Percentiles rank a stretch among this genome's conserved stretches.
These are phyloP conservation scores for Colletotrichum sidae DNA, from an alignment of 2,329 filamentous ascomycete species.

Conservation along the genomic window DNA sequence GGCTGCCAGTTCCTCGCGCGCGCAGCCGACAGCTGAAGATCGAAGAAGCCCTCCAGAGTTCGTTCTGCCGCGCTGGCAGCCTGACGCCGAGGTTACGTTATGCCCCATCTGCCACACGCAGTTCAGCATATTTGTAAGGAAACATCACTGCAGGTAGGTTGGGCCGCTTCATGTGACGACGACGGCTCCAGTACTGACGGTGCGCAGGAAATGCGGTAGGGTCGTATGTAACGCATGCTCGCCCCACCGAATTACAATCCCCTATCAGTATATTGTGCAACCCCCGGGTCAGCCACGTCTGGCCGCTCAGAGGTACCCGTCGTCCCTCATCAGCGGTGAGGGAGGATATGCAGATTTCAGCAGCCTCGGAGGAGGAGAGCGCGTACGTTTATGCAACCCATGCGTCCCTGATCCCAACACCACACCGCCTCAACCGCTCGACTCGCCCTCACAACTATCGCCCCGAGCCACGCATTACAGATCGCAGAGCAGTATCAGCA, in stretches of 20 bases:
- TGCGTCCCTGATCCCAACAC: constrained; percentile 73
- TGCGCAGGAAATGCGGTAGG: constrained; percentile 82
- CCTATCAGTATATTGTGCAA: constrained; percentile 90
- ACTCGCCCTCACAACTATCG: constrained; percentile 47
- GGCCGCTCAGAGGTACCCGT: constrained; percentile 51
- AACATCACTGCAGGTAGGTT: constrained; percentile 88
- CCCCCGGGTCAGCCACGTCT: constrained; percentile 64
- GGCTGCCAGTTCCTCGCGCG: constrained; percentile 4
- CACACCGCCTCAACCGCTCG: constrained; percentile 60
- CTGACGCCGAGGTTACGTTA: constrained; percentile 82
- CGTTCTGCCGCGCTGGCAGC: constrained; percentile 84
- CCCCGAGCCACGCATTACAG: constrained; percentile 55
- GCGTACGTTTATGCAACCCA: constrained; percentile 70
- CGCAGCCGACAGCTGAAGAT: constrained; percentile 22
- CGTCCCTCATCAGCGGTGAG: constrained; percentile 53
- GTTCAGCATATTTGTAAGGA: constrained; percentile 88
- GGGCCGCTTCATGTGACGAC: background rate
- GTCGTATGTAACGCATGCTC: constrained; percentile 93
- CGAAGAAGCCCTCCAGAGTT: constrained; percentile 52
- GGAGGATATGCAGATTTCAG: constrained; percentile 56
- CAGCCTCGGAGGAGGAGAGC: constrained; percentile 64
- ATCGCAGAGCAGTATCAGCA: constrained; percentile 57
- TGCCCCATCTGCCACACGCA: constrained; percentile 86
- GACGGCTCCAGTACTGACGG: constrained; percentile 11
- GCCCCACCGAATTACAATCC: constrained; percentile 94